Evolutionary conservation across 106 monocot species (phyloP).

Genomic region (Dendrobium chrysotoxum): DNA sequence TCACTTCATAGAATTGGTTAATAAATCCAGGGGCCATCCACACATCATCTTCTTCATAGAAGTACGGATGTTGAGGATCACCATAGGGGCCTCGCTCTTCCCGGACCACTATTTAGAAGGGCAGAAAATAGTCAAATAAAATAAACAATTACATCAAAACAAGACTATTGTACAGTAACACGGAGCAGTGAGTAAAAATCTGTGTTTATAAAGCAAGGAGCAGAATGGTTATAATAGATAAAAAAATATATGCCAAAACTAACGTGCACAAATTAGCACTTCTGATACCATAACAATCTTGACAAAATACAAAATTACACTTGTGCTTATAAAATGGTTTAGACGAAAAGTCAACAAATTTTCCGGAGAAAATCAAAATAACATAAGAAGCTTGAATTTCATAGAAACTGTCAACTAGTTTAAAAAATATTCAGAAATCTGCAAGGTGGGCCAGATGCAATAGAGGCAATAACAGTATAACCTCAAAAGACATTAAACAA

Average conservation of each 20-base stretch:
- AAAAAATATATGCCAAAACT: not conserved
- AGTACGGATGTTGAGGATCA: constrained; percentile 88
- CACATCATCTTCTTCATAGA: constrained; percentile 77
- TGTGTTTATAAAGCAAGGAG: not conserved
- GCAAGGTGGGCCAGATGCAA: not conserved
- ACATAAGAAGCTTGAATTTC: not conserved
- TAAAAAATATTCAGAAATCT: not conserved
- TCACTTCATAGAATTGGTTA: constrained; percentile 79
- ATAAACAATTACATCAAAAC: constrained; percentile 1
- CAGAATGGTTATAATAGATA: not conserved
- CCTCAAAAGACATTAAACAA: not conserved
- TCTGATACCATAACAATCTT: not conserved
- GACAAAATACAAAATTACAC: not conserved
- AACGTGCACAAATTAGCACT: not conserved
- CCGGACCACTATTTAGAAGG: constrained; percentile 51
- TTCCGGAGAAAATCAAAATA: not conserved
- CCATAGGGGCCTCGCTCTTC: constrained; percentile 79
- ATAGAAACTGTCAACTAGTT: not conserved
- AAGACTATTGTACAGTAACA: not conserved
- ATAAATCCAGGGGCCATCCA: constrained; percentile 94
- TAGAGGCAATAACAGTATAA: not conserved
- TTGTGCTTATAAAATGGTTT: not conserved
- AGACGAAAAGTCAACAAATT: not conserved
- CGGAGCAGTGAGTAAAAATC: not conserved
- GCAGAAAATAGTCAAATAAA: constrained; percentile 1